Percentiles rank a stretch among this genome's conserved stretches.
phyloP scores from a whole-genome alignment of 129 eudicot genomes.

The Tanacetum coccineum region DNA sequence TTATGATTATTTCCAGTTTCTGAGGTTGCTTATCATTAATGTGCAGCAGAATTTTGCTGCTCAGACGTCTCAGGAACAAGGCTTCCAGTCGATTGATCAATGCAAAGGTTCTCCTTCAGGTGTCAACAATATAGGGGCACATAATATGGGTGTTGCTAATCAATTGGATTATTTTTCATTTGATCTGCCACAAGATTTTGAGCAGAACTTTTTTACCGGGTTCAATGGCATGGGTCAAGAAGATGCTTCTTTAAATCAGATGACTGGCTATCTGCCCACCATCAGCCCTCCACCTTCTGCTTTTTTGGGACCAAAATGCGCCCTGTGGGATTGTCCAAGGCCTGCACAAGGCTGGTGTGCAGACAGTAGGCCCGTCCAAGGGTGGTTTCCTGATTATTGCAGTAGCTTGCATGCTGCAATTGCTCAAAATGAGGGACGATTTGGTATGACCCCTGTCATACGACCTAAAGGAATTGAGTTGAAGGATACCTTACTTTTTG shows the following conservation, averaged over 20 bases:
- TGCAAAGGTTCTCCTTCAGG: constrained; percentile 53
- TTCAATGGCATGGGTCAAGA: constrained; percentile 38
- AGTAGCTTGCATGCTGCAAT: too few relatives aligned
- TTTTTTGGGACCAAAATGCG: constrained; percentile 87
- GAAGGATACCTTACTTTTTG: too few relatives aligned
- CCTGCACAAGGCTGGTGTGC: constrained; percentile 70
- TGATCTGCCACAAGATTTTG: constrained; percentile 52
- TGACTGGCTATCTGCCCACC: constrained; percentile 47
- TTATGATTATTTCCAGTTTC: too few relatives aligned
- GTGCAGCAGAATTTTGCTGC: constrained; percentile 40
- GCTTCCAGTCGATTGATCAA: constrained; percentile 42
- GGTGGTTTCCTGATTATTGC: too few relatives aligned
- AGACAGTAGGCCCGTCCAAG: too few relatives aligned
- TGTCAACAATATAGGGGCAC: constrained; percentile 40
- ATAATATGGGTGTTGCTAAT: constrained; percentile 31
- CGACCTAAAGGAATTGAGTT: too few relatives aligned
- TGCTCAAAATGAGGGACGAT: too few relatives aligned
- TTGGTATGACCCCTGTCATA: too few relatives aligned
- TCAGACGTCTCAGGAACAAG: constrained; percentile 50
- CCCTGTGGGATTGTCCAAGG: constrained; percentile 96
- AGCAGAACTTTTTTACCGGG: constrained; percentile 40
- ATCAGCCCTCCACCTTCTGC: constrained; percentile 90
- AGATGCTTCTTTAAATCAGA: constrained; percentile 41
- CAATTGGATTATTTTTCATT: constrained; percentile 50
- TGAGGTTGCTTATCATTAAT: not conserved